These are phyloP conservation scores for Podospora appendiculata DNA, from an alignment of 495 filamentous ascomycete species.

Conservation along the genomic window DNA sequence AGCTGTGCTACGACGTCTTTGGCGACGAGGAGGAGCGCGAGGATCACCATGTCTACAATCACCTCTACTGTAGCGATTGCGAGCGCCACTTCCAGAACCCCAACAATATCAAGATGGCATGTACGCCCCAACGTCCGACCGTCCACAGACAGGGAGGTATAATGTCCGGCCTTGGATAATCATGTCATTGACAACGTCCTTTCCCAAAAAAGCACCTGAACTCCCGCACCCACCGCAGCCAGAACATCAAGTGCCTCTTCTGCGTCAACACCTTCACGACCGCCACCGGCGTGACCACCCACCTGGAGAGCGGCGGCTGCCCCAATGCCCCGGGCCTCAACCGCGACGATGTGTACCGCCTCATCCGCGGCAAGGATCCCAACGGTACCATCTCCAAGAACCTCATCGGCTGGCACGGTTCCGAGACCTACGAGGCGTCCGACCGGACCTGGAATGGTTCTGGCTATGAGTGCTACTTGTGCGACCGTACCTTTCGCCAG, in stretches of 20 bases:
- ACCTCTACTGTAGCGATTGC: conserved; percentile 22
- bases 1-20: conserved; percentile 9
- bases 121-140: neutral
- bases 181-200: neutral
- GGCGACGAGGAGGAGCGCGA: neutral
- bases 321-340: conserved; percentile 7
- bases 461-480: conserved; percentile 26
- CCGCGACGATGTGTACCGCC: conserved; percentile 22
- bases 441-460: conserved; percentile 15
- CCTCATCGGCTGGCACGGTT: conserved; percentile 18
- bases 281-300: conserved; percentile 25
- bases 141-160: neutral
- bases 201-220: conserved; percentile 19
- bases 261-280: conserved; percentile 17
- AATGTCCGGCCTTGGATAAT: neutral
- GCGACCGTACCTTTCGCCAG: conserved; percentile 12
- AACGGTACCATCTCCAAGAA: conserved; percentile 25
- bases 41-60: conserved; percentile 14
- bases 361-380: conserved; percentile 24
- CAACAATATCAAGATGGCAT: conserved; percentile 24
- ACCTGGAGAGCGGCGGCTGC: conserved; percentile 22
- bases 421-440: conserved; percentile 12
- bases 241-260: conserved; percentile 21
- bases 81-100: conserved; percentile 14
- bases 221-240: conserved; percentile 20